Evolutionary conservation across 352 stramenopile species (phyloP).

Genomic region (Thraustotheca clavata): DNA sequence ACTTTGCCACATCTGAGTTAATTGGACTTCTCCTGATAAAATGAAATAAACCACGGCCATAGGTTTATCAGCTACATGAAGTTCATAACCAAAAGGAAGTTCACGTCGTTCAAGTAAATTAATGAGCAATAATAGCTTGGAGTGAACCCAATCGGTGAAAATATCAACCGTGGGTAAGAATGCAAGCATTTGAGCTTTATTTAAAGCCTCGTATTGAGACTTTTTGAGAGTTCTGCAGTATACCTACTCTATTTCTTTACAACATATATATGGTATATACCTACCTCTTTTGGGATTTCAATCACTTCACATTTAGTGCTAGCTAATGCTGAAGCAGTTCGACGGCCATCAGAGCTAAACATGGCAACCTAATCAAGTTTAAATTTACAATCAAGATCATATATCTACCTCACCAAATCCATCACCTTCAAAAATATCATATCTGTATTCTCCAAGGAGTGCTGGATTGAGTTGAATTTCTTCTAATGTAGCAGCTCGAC

Average conservation of each 20-base stretch:
- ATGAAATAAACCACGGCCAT: slow-evolving; percentile 29
- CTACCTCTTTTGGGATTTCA: slow-evolving; percentile 32
- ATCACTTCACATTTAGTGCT: slow-evolving; percentile 36
- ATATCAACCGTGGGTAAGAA: slow-evolving; percentile 42
- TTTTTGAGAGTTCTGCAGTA: slow-evolving; percentile 40
- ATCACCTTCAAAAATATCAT: slow-evolving; percentile 12
- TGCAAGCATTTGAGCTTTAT: slow-evolving; percentile 38
- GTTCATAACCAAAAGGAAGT: slow-evolving; percentile 34
- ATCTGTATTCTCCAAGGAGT: slow-evolving; percentile 8
- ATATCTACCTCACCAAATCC: slow-evolving; percentile 16
- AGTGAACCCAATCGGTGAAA: slow-evolving; percentile 38
- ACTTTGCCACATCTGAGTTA: slow-evolving; percentile 2
- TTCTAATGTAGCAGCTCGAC: not conserved
- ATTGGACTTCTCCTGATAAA: slow-evolving; percentile 21
- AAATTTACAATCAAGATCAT: not conserved
- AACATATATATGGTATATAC: not conserved
- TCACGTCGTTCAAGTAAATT: slow-evolving; percentile 37
- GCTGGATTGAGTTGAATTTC: not conserved
- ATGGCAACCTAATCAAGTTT: slow-evolving; percentile 26
- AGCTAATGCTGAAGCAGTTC: slow-evolving; percentile 45
- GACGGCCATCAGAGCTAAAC: slow-evolving; percentile 39
- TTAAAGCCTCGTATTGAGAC: slow-evolving; percentile 42
- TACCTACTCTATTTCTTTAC: not conserved
- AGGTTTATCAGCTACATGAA: slow-evolving; percentile 27
- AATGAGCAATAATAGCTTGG: slow-evolving; percentile 30